phyloP scores from a whole-genome alignment of 2,329 filamentous ascomycete genomes.

The Aureobasidium pullulans region DNA sequence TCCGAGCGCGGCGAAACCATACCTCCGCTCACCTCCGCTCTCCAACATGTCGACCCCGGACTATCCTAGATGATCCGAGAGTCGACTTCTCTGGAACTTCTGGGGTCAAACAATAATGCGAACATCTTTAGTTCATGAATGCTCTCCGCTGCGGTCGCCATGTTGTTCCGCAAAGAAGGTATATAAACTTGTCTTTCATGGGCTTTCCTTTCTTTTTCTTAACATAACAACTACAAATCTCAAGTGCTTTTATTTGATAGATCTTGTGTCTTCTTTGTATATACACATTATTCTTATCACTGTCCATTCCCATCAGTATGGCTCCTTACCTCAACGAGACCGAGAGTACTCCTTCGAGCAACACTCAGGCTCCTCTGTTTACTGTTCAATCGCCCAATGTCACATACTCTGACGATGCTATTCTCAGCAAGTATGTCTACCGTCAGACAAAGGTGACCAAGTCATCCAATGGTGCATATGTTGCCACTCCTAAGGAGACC shows the following conservation, averaged over 20 bases:
- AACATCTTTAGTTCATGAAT: not conserved
- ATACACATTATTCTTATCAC: not conserved
- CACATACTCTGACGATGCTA: conserved; percentile 76
- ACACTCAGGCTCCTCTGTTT: conserved; percentile 48
- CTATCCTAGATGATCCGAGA: conserved; percentile 9
- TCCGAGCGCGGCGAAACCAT: conserved; percentile 13
- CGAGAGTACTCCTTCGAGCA: conserved; percentile 32
- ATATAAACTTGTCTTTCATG: conserved; percentile 2
- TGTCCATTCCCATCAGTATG: conserved; percentile 49
- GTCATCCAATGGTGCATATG: conserved; percentile 64
- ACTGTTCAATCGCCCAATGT: conserved; percentile 89
- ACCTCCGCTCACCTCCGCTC: conserved; percentile 8
- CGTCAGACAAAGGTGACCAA: conserved; percentile 79
- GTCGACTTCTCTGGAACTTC: not conserved
- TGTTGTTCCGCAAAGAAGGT: conserved; percentile 9
- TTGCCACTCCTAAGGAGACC: conserved; percentile 80
- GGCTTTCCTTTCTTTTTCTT: not conserved
- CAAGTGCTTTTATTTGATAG: not conserved
- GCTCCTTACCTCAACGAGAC: conserved; percentile 80
- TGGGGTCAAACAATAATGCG: conserved; percentile 13
- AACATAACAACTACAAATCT: not conserved
- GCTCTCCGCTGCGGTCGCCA: conserved; percentile 4
- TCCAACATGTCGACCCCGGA: not conserved
- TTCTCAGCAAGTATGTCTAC: conserved; percentile 93
- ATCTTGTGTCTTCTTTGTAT: not conserved